These are phyloP conservation scores for Camellia oleifera DNA, from an alignment of 179 eudicot genomes.

Conservation along the genomic window DNA sequence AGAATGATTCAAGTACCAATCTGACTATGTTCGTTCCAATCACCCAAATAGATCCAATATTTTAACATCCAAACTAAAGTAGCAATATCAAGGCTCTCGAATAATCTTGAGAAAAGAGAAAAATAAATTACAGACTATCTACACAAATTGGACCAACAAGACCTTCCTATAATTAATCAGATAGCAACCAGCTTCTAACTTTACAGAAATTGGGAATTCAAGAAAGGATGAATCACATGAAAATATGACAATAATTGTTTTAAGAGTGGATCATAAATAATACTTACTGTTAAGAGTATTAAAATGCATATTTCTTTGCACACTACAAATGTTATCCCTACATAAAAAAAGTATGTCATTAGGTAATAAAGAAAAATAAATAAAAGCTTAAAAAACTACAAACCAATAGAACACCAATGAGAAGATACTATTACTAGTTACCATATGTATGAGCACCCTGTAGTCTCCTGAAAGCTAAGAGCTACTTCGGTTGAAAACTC, in stretches of 20 bases:
- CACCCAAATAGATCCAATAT: neutral
- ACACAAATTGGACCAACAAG: neutral
- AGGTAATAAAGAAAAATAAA: neutral
- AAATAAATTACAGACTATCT: neutral
- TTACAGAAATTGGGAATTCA: neutral
- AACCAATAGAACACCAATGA: slow-evolving; percentile 3
- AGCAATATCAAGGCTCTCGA: neutral
- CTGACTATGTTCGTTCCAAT: neutral
- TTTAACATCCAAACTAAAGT: neutral
- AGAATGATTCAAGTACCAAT: neutral
- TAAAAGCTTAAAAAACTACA: neutral
- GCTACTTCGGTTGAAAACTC: slow-evolving; percentile 85
- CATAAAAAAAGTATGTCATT: slow-evolving; percentile 22
- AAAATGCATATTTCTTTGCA: slow-evolving; percentile 73
- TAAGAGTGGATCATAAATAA: slow-evolving; percentile 1
- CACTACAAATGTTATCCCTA: slow-evolving; percentile 90
- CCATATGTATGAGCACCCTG: slow-evolving; percentile 97
- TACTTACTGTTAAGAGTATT: slow-evolving; percentile 69
- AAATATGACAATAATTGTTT: neutral
- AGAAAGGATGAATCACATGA: neutral
- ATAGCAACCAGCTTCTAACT: neutral
- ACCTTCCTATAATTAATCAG: neutral
- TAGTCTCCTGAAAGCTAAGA: slow-evolving; percentile 93
- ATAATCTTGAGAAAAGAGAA: neutral
- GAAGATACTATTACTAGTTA: slow-evolving; percentile 19